phyloP scores from a whole-genome alignment of 805 yeast genomes.

The Lachancea nothofagi region DNA sequence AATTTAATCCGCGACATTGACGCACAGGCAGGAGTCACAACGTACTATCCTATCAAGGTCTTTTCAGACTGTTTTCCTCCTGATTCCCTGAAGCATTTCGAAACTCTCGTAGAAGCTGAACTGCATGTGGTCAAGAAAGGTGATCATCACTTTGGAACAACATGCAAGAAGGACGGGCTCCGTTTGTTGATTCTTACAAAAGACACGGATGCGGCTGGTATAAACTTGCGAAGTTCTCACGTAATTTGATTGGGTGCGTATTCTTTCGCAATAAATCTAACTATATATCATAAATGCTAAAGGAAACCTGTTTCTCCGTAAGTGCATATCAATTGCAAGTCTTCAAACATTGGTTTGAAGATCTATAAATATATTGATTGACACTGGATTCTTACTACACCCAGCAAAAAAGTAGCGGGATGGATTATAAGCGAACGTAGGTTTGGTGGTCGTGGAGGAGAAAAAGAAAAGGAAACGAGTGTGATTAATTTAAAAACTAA shows the following conservation, averaged over 20 bases:
- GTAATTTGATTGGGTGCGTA: neutral
- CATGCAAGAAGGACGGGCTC: neutral
- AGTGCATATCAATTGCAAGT: neutral
- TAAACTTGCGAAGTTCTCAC: neutral
- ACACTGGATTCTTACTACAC: neutral
- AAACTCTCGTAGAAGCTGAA: neutral
- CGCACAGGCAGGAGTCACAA: neutral
- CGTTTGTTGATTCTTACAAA: neutral
- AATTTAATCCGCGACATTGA: slow-evolving; percentile 11
- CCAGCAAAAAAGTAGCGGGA: neutral
- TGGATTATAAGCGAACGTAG: slow-evolving; percentile 3
- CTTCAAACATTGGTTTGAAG: neutral
- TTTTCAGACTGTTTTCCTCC: slow-evolving; percentile 5
- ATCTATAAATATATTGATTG: neutral
- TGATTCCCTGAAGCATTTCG: slow-evolving; percentile 1
- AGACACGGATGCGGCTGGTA: slow-evolving; percentile 6
- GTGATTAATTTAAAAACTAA: neutral
- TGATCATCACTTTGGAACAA: neutral
- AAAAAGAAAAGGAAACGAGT: neutral
- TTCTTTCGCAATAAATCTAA: neutral
- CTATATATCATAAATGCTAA: slow-evolving; percentile 6
- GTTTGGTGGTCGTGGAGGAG: neutral
- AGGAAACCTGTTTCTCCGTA: slow-evolving; percentile 6
- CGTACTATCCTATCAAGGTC: slow-evolving; percentile 11
- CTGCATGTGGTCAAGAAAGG: slow-evolving; percentile 1